phyloP scores from a whole-genome alignment of 2,329 filamentous ascomycete genomes.

The Ophiostoma australiae region DNA sequence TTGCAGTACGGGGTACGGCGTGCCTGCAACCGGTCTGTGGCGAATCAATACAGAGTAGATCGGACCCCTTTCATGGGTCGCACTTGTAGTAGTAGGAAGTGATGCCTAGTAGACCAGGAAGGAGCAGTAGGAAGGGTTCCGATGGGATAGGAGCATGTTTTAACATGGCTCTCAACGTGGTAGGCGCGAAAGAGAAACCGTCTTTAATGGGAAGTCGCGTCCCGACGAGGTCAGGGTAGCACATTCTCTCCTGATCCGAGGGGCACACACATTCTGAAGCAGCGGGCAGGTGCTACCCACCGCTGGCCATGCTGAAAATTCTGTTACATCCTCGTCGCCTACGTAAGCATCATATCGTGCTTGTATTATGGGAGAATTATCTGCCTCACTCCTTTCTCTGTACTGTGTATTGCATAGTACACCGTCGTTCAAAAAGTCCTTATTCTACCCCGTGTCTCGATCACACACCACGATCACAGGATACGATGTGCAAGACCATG shows the following conservation, averaged over 20 bases:
- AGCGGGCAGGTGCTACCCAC: neutral
- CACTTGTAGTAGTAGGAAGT: neutral
- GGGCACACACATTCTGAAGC: neutral
- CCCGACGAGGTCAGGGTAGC: neutral
- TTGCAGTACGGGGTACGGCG: neutral
- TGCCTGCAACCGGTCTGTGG: neutral
- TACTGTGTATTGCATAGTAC: neutral
- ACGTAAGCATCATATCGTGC: neutral
- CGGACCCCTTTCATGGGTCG: neutral
- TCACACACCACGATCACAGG: neutral
- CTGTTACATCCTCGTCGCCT: neutral
- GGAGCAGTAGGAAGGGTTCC: neutral
- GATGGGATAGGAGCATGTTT: neutral
- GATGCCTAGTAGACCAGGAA: neutral
- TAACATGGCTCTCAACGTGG: neutral
- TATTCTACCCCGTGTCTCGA: neutral
- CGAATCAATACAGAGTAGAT: neutral
- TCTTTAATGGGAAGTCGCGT: neutral
- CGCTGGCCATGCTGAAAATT: neutral
- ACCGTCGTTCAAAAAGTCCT: neutral
- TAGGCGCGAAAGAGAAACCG: neutral
- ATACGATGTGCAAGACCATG: neutral
- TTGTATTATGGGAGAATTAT: neutral
- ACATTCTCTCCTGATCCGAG: neutral
- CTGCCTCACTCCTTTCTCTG: neutral